These are phyloP conservation scores for Diaporthe nobilis DNA, from an alignment of 2,329 filamentous ascomycete species.

Conservation along the genomic window DNA sequence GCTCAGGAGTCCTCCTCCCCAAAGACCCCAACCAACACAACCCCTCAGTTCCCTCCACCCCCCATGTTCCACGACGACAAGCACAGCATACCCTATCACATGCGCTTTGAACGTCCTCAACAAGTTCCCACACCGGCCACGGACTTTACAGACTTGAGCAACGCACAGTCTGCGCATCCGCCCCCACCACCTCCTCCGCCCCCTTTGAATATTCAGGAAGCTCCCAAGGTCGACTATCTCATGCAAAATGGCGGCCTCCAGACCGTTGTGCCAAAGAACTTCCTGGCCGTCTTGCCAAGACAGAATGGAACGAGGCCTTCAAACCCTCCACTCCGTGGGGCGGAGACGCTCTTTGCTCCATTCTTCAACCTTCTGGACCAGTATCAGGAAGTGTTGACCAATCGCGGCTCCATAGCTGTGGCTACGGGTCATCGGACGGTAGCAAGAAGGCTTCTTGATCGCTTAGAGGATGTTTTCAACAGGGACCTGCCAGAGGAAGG, in stretches of 20 bases:
- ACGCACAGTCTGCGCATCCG: constrained; percentile 55
- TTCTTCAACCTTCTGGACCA: constrained; percentile 88
- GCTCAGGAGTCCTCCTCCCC: constrained; percentile 68
- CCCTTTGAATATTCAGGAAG: constrained; percentile 76
- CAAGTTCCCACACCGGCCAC: constrained; percentile 57
- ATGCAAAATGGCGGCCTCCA: constrained; percentile 88
- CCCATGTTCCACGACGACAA: constrained; percentile 59
- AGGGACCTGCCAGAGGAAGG: constrained; percentile 89
- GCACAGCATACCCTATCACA: constrained; percentile 51
- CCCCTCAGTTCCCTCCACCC: constrained; percentile 64
- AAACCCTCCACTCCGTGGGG: constrained; percentile 75
- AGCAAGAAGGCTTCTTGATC: constrained; percentile 89
- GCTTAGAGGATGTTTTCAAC: constrained; percentile 94
- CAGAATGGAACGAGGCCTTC: constrained; percentile 71
- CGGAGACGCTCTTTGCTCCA: constrained; percentile 83
- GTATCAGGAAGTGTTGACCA: constrained; percentile 84
- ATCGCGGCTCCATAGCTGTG: constrained; percentile 91
- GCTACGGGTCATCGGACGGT: constrained; percentile 96
- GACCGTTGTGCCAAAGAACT: constrained; percentile 78
- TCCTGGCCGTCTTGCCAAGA: constrained; percentile 76
- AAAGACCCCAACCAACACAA: constrained; percentile 69
- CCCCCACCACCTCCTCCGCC: constrained; percentile 82
- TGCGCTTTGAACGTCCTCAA: constrained; percentile 56
- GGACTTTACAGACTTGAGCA: constrained; percentile 58
- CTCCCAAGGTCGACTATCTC: constrained; percentile 91